phyloP scores from a whole-genome alignment of 108 stramenopile species.

The Nitzschia sp. region DNA sequence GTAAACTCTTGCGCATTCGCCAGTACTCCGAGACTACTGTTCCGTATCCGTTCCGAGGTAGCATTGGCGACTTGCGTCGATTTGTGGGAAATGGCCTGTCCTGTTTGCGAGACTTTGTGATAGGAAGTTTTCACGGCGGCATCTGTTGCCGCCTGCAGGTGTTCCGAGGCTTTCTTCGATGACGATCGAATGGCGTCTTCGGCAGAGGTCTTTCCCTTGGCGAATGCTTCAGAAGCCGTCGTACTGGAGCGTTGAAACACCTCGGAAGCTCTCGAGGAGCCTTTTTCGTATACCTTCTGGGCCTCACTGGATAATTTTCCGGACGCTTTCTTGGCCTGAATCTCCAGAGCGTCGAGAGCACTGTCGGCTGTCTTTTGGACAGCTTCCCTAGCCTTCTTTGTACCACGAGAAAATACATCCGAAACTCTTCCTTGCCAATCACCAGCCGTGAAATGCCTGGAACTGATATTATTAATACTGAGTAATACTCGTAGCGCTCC shows the following conservation, averaged over 20 bases:
- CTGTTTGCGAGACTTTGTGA: not conserved
- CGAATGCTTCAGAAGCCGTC: not conserved
- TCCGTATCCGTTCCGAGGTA: constrained; percentile 3
- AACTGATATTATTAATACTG: too few species aligned
- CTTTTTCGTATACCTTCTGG: not conserved
- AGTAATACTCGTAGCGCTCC: too few species aligned
- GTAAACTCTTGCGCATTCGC: not conserved
- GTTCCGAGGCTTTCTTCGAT: not conserved
- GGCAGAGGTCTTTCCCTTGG: not conserved
- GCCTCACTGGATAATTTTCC: constrained; percentile 4
- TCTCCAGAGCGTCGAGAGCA: not conserved
- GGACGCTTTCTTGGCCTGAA: constrained; percentile 7
- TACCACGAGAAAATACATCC: too few species aligned
- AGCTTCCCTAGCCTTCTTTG: not conserved
- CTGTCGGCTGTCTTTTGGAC: not conserved
- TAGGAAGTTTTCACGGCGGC: not conserved
- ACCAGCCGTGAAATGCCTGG: too few species aligned
- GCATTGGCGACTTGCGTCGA: constrained; percentile 9
- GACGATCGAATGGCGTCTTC: not conserved
- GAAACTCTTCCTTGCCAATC: too few species aligned
- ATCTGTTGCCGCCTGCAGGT: not conserved
- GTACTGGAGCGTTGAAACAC: not conserved
- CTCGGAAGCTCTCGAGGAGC: not conserved
- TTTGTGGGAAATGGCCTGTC: not conserved
- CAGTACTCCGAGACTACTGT: not conserved